Evolutionary conservation across 257 asterid genomes (phyloP).

Genomic region (Ballota nigra): DNA sequence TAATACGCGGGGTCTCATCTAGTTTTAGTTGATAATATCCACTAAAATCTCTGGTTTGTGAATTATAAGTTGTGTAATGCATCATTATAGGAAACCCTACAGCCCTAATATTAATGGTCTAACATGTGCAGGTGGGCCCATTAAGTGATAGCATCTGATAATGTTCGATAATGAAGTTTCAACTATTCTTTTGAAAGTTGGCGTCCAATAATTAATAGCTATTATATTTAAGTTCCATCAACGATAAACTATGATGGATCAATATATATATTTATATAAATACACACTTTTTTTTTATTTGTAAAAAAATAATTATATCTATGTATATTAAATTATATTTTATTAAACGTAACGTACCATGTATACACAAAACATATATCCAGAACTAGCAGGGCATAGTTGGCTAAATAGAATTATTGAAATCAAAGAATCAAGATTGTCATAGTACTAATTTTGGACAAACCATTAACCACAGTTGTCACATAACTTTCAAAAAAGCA

Average conservation of each 20-base stretch:
- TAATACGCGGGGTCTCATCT: too few species aligned
- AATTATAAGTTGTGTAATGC: neutral
- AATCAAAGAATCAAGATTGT: neutral
- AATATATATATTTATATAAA: too few species aligned
- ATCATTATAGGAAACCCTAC: constrained; percentile 14
- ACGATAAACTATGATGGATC: neutral
- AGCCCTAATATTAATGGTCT: neutral
- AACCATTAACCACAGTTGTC: too few species aligned
- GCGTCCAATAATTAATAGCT: neutral
- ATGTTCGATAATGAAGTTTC: constrained; percentile 12
- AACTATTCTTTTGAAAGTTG: neutral
- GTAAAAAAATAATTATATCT: too few species aligned
- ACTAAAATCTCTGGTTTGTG: neutral
- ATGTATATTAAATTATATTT: too few species aligned
- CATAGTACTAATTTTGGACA: too few species aligned
- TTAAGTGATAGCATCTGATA: neutral
- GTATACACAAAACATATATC: neutral
- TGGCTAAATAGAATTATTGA: neutral
- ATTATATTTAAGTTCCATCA: neutral
- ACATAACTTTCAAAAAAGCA: neutral
- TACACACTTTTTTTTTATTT: too few species aligned
- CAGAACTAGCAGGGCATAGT: neutral
- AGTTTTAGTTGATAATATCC: constrained; percentile 6
- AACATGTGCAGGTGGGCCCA: constrained; percentile 24
- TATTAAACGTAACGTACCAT: neutral